Conservation (phyloP, 2,329 filamentous ascomycete genomes). For the Aureobasidium mangrovei region DNA sequence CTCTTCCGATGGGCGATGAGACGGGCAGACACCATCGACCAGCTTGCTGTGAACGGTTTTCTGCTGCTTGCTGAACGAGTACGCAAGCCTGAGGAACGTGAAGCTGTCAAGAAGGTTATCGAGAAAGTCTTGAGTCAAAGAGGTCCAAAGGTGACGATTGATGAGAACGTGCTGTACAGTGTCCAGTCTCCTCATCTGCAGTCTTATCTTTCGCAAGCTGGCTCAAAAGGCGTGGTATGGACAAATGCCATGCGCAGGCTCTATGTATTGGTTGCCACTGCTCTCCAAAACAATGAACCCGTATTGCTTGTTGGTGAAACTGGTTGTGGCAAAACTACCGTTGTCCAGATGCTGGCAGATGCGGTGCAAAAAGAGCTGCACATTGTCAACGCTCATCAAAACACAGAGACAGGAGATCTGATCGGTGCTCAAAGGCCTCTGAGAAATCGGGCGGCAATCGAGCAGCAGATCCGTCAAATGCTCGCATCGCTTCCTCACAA, state of each 20-base stretch:
- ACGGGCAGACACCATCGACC: conserved; percentile 73
- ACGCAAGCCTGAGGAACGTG: conserved; percentile 77
- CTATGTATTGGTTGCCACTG: conserved; percentile 80
- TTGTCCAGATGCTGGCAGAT: conserved; percentile 85
- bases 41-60: conserved; percentile 85
- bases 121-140: conserved; percentile 69
- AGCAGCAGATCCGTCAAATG: conserved; percentile 56
- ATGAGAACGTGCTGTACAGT: conserved; percentile 65
- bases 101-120: conserved; percentile 77
- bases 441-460: conserved; percentile 68
- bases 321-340: conserved; percentile 94
- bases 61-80: conserved; percentile 95
- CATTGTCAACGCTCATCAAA: conserved; percentile 95
- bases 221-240: conserved; percentile 71
- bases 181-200: conserved; percentile 30
- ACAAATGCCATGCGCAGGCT: conserved; percentile 88
- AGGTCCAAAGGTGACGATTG: conserved; percentile 58
- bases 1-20: conserved; percentile 91
- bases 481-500: conserved; percentile 36
- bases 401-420: conserved; percentile 92
- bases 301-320: conserved; percentile 94
- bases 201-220: conserved; percentile 28
- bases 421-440: conserved; percentile 92
- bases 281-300: conserved; percentile 82
- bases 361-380: conserved; percentile 66